Base-by-base conservation (phyloP, 129 eudicot genomes). In the Apium graveolens region DNA sequence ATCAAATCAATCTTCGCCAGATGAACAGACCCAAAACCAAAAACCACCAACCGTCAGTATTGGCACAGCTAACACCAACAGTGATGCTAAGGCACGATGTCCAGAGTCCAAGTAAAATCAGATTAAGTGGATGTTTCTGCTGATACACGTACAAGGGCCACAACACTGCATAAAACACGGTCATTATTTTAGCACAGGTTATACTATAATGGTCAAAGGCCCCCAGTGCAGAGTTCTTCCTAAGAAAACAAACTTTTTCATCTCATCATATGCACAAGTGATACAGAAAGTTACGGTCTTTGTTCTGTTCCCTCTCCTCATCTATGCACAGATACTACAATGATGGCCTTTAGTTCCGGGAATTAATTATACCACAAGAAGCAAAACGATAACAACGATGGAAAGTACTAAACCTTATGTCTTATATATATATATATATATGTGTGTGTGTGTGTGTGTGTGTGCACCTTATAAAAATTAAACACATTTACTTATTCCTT, bases 1-100 rank as follows among this genome's bases (percentile, higher is more conserved):
- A 35, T 5, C 16, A 11, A 8, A 53, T 34, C 29, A 55, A 55
- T 14, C 37, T 34, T 37, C 51, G 17, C 26, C 76, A 26, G 29
- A n/a, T 44, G 5, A 74, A 48, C 45, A 32, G 4, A 16, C 45
- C 68, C 55, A 75, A 75, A 46, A 27, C 32, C 43, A 20, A 34
- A 75, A 34, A 74, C 73, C 76, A 65, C 60, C 70, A 82, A 96
- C 99, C 97, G 79, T 96, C 99, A 66, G 97, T 96, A 82, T 96
- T 96, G 63, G 99, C 97, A 85, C 99, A 96, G 86, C 88, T 87
- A 45, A 92, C 96, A 44, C 99, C 99, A 70, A 96, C 99, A 73
- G 99, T 96, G 49, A 92, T 81, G 76, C 97, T 92, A 74, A 96
- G 76, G 81, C 92, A 90, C 10, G 87, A 87, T 32, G 99, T 96